Conservation (phyloP, 1,284 basidiomycete genomes). For the Ceratorhiza oryzae-sativae region DNA sequence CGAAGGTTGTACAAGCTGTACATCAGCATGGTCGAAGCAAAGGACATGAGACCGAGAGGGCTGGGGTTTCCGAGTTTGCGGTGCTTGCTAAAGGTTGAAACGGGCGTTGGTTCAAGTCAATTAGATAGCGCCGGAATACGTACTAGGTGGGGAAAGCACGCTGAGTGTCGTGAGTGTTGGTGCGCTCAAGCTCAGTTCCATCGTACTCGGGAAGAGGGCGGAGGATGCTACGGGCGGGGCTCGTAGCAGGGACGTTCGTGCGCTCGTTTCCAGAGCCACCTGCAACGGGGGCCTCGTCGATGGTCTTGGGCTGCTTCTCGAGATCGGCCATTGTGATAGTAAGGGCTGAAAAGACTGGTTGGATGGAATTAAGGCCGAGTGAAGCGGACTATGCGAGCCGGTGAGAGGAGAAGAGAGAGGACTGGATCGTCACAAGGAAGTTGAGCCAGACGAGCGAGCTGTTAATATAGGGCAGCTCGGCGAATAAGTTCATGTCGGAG, state of each 20-base stretch:
- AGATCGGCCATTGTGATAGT: conserved; percentile 29
- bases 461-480: conserved; percentile 13
- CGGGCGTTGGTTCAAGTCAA: neutral
- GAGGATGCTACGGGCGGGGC: conserved; percentile 13
- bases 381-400: conserved; percentile 1
- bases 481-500: neutral
- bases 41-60: conserved; percentile 56
- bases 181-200: conserved; percentile 20
- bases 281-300: conserved; percentile 26
- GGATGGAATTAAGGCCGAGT: neutral
- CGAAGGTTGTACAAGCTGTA: conserved; percentile 54
- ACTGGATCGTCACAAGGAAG: conserved; percentile 30
- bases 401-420: conserved; percentile 19
- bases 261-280: conserved; percentile 8
- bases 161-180: conserved; percentile 4
- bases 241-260: conserved; percentile 2
- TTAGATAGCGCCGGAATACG: neutral
- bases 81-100: conserved; percentile 38
- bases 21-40: conserved; percentile 60
- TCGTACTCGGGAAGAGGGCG: conserved; percentile 20
- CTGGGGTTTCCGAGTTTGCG: conserved; percentile 55
- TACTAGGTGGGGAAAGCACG: conserved; percentile 23
- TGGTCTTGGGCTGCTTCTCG: conserved; percentile 32
- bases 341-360: neutral
- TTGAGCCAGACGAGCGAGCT: neutral